A percentile compares a stretch with the other conserved stretches of the same genome.
phyloP scores from a whole-genome alignment of 306 rosid species.

The Cucurbita ficifolia region DNA sequence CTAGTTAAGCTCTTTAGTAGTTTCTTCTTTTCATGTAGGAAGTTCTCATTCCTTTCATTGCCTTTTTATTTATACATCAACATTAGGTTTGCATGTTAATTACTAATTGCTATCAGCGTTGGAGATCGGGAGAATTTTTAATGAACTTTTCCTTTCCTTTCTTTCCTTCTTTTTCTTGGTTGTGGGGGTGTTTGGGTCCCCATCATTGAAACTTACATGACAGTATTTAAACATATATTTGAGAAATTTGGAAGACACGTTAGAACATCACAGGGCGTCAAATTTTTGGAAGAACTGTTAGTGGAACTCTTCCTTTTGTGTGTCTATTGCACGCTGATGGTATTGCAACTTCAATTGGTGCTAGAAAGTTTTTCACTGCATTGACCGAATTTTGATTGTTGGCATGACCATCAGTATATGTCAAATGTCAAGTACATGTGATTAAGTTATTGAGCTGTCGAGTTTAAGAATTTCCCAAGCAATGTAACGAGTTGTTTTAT shows the following conservation, averaged over 20 bases:
- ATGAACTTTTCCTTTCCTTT: background rate
- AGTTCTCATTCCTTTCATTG: conserved; percentile 10
- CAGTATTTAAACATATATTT: background rate
- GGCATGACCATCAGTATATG: background rate
- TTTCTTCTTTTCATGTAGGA: conserved; percentile 62
- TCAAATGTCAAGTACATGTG: background rate
- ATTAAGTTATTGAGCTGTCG: background rate
- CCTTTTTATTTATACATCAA: background rate
- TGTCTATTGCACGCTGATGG: too few species aligned
- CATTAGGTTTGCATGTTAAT: background rate
- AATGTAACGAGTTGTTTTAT: background rate
- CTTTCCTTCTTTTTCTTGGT: background rate
- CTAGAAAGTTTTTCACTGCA: background rate
- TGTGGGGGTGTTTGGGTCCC: background rate
- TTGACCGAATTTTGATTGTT: background rate
- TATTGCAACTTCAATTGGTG: background rate
- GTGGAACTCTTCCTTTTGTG: too few species aligned
- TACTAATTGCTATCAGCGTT: background rate
- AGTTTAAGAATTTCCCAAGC: background rate
- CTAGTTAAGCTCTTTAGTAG: background rate
- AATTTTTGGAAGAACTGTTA: too few species aligned
- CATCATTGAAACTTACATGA: background rate
- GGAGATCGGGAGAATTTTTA: background rate
- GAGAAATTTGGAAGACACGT: background rate
- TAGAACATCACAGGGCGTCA: background rate